Evolutionary conservation across 2,329 filamentous ascomycete genomes (phyloP).

Genomic region (Aspergillus sp.): DNA sequence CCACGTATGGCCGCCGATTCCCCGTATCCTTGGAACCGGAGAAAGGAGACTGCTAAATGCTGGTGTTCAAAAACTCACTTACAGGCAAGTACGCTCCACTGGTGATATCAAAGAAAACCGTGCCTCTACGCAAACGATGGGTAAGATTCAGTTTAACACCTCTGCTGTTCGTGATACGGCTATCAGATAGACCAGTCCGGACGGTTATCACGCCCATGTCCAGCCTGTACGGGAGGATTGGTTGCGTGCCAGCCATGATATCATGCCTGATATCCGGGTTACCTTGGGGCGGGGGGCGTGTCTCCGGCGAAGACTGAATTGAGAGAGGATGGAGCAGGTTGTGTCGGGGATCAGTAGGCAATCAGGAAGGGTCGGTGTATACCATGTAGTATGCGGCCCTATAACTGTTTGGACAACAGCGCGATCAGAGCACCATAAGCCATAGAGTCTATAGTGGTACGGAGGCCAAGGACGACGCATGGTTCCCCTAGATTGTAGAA

Average conservation of each 20-base stretch:
- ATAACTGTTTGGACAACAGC: too few species aligned
- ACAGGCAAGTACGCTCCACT: slow-evolving; percentile 9
- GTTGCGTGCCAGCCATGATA: slow-evolving; percentile 1
- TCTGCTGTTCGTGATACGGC: slow-evolving; percentile 8
- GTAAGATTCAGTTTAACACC: slow-evolving; percentile 14
- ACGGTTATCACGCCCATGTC: slow-evolving; percentile 1
- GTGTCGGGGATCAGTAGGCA: neutral
- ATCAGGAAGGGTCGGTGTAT: slow-evolving; percentile 12
- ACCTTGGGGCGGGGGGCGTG: slow-evolving; percentile 5
- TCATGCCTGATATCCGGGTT: slow-evolving; percentile 7
- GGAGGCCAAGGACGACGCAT: too few species aligned
- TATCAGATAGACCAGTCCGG: neutral
- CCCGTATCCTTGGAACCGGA: too few species aligned
- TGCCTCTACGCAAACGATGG: neutral
- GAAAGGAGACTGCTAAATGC: neutral
- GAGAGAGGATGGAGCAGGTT: slow-evolving; percentile 9
- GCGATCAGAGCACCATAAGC: too few species aligned
- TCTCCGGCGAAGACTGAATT: slow-evolving; percentile 6
- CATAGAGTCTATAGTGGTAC: too few species aligned
- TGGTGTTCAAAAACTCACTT: neutral
- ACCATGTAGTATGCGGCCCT: neutral
- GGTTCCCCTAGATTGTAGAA: too few species aligned
- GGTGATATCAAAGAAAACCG: neutral
- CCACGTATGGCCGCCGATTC: too few species aligned
- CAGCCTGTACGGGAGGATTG: slow-evolving; percentile 9